Conservation (phyloP, 2,329 filamentous ascomycete genomes). For the Beauveria medogensis region DNA sequence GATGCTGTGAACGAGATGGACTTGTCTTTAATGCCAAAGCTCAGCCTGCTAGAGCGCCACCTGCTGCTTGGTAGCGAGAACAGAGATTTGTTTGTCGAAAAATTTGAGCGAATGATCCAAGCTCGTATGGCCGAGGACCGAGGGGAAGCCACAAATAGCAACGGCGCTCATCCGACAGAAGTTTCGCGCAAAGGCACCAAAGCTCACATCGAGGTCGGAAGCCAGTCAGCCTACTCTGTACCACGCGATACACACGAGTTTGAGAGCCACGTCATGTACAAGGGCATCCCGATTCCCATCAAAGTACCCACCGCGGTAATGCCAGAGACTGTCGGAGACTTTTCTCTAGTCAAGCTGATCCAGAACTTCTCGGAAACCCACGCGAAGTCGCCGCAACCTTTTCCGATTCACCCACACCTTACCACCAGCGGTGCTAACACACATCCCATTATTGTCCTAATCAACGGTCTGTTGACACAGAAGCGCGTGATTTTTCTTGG, state of each 20-base stretch:
- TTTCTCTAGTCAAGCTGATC: constrained; percentile 93
- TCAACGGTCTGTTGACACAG: constrained; percentile 91
- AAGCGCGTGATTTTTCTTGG: constrained; percentile 95
- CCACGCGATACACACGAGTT: constrained; percentile 97
- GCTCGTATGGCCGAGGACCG: constrained; percentile 65
- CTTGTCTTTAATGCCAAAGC: constrained; percentile 79
- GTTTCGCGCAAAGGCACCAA: constrained; percentile 56
- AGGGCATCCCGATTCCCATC: constrained; percentile 92
- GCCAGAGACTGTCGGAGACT: constrained; percentile 94
- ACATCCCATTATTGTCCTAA: constrained; percentile 88
- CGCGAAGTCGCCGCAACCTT: constrained; percentile 73
- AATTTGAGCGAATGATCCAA: constrained; percentile 91
- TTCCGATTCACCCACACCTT: constrained; percentile 79
- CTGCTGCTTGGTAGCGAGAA: constrained; percentile 86
- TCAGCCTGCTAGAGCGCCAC: constrained; percentile 76
- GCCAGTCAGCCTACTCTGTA: constrained; percentile 58
- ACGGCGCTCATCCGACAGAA: constrained; percentile 37
- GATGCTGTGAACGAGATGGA: constrained; percentile 96
- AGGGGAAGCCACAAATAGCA: constrained; percentile 28
- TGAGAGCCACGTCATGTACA: constrained; percentile 90
- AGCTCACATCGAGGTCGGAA: constrained; percentile 48
- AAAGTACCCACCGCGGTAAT: constrained; percentile 91
- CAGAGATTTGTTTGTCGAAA: constrained; percentile 94
- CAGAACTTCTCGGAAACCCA: constrained; percentile 86
- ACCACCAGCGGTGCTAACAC: constrained; percentile 86